Percentiles rank a stretch among this genome's conserved stretches.
Evolutionary conservation across 129 eudicot species (phyloP).

Genomic region (Solidago caesia): DNA sequence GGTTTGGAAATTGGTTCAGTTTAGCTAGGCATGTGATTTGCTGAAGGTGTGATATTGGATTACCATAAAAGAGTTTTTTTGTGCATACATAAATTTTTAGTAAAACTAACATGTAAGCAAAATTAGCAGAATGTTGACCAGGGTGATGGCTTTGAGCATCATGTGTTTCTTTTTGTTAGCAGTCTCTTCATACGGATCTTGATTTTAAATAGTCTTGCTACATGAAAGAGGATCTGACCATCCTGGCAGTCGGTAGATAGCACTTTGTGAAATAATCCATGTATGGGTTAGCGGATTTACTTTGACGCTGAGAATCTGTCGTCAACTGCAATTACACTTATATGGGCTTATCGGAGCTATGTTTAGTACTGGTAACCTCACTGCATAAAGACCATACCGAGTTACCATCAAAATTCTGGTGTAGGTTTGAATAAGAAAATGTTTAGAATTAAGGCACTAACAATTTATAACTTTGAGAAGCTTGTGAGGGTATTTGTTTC

Average conservation of each 20-base stretch:
- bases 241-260: slow-evolving; percentile 9
- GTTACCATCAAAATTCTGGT: neutral
- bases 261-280: neutral
- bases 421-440: neutral
- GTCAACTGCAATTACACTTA: neutral
- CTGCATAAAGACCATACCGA: neutral
- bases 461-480: neutral
- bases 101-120: neutral
- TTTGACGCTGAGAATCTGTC: neutral
- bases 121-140: neutral
- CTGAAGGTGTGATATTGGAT: neutral
- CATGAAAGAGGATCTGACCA: neutral
- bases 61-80: neutral
- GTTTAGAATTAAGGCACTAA: neutral
- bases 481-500: neutral
- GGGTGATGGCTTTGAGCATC: slow-evolving; percentile 11
- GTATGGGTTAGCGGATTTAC: neutral
- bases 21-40: neutral
- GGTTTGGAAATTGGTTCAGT: neutral
- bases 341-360: neutral
- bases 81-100: neutral
- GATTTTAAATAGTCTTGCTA: neutral
- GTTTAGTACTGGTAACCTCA: neutral
- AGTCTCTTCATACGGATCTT: neutral
- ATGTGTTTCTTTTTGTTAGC: neutral